Evolutionary conservation across 176 grass and related monocot genomes (phyloP).

Genomic region (Urochloa ruziziensis): DNA sequence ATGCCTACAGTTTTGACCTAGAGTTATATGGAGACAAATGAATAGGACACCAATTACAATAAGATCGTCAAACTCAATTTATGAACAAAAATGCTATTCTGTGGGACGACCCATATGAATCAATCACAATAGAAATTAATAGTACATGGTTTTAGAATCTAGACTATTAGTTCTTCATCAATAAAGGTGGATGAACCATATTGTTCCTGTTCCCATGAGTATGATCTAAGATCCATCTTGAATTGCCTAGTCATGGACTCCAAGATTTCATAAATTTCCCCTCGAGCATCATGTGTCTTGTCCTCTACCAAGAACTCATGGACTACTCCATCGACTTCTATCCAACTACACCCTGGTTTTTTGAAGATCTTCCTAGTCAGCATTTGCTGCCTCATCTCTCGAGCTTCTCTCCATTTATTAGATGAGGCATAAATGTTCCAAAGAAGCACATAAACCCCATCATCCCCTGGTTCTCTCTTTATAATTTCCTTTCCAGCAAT

Average conservation of each 20-base stretch:
- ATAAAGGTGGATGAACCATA: not conserved
- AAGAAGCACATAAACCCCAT: slow-evolving; percentile 68
- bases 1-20: not conserved
- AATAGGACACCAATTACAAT: not conserved
- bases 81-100: not conserved
- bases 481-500: slow-evolving; percentile 66
- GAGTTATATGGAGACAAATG: not conserved
- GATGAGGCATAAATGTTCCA: slow-evolving; percentile 71
- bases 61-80: not conserved
- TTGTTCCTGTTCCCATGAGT: too few species aligned
- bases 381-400: slow-evolving; percentile 62
- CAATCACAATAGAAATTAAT: not conserved
- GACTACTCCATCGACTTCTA: slow-evolving; percentile 54
- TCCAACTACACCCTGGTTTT: slow-evolving; percentile 67
- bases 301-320: slow-evolving; percentile 72
- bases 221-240: not conserved
- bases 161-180: slow-evolving; percentile 18
- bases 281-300: slow-evolving; percentile 44
- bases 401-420: slow-evolving; percentile 61
- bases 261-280: slow-evolving; percentile 51
- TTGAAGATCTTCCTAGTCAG: slow-evolving; percentile 50
- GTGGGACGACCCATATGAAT: not conserved
- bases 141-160: not conserved
- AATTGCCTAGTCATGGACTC: slow-evolving; percentile 45
- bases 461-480: slow-evolving; percentile 55